Base-by-base conservation (phyloP, 192 early-diverging fungal species). In the Dispira simplex region DNA sequence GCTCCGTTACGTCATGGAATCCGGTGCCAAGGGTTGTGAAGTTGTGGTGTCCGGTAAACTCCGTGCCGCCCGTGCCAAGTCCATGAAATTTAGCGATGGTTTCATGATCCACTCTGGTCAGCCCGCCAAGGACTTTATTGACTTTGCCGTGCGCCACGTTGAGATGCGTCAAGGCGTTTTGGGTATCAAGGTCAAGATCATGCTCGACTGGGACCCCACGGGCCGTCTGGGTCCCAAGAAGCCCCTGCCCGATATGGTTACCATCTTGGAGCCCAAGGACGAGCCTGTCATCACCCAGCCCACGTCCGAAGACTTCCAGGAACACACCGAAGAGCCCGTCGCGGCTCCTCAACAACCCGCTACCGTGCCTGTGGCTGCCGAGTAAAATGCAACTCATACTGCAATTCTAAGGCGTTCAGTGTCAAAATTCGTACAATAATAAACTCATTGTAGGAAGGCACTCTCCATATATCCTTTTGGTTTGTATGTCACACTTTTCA, bases 41-140 rank as follows among this genome's bases (percentile, higher is more conserved):
- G 96, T 98, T 64, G 83, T 98, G 74, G 89, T 98, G 68, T 97
- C 93, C 67, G 96, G 96, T 68, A 98, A 98, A 88, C 87, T 98
- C 70, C 93, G 96, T 80, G 96, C 88, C 77, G 93, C 93, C 66
- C 96, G 96, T 92, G 96, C 96, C 78, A 98, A 98, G 91, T 85
- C 96, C 63, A 96, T 97, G 96, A 98, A 98, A 88, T 98, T 98
- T 81, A 83, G 85, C 75, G 93, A 97, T 71, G 96, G 96, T 68
- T 97, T 98, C 88, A 95, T 98, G 93, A 89, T 98, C 78, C 93
- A 98, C 91, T 95, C 93, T 75, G 96, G 96, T 82, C 89, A 97
- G 78, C 96, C 96, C 76, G 89, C 92, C 73, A 78, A 82, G 74
- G 90, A 94, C 77, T 94, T 84, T 76, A 94, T 98, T 73, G 92